Base-by-base conservation (phyloP, 345 rosid genomes). In the Populus deltoides region DNA sequence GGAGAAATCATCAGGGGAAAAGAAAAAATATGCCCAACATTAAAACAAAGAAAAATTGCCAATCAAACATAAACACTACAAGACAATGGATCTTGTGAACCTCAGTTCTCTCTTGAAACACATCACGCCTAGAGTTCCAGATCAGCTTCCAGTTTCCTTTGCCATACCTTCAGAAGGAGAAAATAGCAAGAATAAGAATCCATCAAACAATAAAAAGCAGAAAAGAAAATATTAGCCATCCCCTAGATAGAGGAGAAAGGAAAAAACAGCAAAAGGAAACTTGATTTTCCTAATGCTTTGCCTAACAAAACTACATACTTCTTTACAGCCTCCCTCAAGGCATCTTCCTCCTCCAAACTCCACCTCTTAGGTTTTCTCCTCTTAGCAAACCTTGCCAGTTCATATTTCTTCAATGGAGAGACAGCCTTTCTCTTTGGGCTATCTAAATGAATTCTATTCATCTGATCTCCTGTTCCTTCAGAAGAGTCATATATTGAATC, bases 321-420 rank as follows among this genome's bases (percentile, higher is more conserved):
- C n/a, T 70, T 12, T 18, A 86, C 88, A 10, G 86, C 93, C 35
- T 72, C 82, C 71, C 80, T 71, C 82, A 91, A 81, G 20, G 91
- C 87, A 6, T 89, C 86, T 81, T 90, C 96, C 76, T 90, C 93
- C 82, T 86, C 83, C 16, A 65, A 0, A 66, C 84, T 86, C 93
- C 96, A 91, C 62, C 47, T 77, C 68, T 74, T 89, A 39, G 17
- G 77, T 74, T 51, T 79, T 47, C 84, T 86, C 74, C 89, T 85
- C 25, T 35, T 77, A 25, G 25, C 27, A 72, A 83, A 17, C 53
- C 75, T 84, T 16, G 53, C 7, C 8, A 27, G 1, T 47, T 66
- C 72, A 59, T 70, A 36, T 69, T 77, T 75, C 63, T 73, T 83
- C 71, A 84, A 39, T 15, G 90, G 87, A 24, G 86, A 86, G 11